Evolutionary conservation across 306 rosid species (phyloP).

Genomic region (Purshia tridentata): DNA sequence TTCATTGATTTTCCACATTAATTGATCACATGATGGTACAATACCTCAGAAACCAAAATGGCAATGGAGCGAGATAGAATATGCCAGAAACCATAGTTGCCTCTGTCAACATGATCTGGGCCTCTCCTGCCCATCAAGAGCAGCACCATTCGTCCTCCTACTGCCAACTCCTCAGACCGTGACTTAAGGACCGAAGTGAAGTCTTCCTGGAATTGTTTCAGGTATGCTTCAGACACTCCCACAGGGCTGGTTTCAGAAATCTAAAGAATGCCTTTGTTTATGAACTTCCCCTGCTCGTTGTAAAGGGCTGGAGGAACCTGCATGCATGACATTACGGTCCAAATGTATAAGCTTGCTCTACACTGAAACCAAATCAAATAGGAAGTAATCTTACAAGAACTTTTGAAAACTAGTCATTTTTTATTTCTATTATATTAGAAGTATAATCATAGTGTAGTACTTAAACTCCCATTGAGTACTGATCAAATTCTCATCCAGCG

Average conservation of each 20-base stretch:
- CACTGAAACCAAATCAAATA: neutral
- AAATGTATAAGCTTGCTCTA: no score
- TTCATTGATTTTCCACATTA: no score
- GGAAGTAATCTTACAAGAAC: neutral
- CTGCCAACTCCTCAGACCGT: conserved; percentile 63
- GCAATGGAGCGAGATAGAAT: conserved; percentile 62
- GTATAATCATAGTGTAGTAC: no score
- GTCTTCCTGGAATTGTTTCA: conserved; percentile 67
- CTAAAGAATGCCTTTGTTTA: conserved; percentile 71
- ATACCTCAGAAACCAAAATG: conserved; percentile 67
- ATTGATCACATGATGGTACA: neutral
- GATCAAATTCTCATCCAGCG: no score
- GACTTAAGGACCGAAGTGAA: conserved; percentile 59
- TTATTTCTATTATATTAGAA: no score
- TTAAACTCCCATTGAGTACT: no score
- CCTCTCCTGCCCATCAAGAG: conserved; percentile 71
- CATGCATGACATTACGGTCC: conserved; percentile 1
- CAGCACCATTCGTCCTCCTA: conserved; percentile 81
- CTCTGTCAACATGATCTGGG: conserved; percentile 65
- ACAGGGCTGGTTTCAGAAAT: conserved; percentile 65
- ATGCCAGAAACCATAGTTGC: conserved; percentile 81
- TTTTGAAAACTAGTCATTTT: no score
- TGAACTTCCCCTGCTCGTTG: conserved; percentile 47
- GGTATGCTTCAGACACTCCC: conserved; percentile 61
- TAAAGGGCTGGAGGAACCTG: conserved; percentile 74